Evolutionary conservation across 768 basidiomycete genomes (phyloP).

Genomic region (Lentinula detonsa): DNA sequence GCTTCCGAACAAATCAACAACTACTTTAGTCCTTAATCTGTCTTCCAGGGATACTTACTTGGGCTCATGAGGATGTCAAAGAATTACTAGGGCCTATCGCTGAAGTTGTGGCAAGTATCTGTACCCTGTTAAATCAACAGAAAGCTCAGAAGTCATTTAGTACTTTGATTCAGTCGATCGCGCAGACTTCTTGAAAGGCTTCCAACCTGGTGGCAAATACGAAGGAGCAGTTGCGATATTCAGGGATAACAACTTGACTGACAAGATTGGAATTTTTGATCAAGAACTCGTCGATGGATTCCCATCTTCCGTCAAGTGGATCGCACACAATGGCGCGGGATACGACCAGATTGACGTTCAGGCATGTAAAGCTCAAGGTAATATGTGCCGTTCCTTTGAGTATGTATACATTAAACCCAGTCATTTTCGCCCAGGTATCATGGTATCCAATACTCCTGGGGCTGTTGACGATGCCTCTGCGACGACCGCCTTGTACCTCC

Average conservation of each 20-base stretch:
- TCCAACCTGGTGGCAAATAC: slow-evolving; percentile 68
- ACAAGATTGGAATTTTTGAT: slow-evolving; percentile 72
- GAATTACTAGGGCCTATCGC: slow-evolving; percentile 61
- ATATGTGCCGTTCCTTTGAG: not conserved
- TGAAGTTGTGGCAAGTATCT: slow-evolving; percentile 64
- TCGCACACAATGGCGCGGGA: slow-evolving; percentile 90
- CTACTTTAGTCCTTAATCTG: not conserved
- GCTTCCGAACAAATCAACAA: not conserved
- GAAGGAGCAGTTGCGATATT: slow-evolving; percentile 70
- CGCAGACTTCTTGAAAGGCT: slow-evolving; percentile 60
- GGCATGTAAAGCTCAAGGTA: slow-evolving; percentile 68
- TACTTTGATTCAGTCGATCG: slow-evolving; percentile 54
- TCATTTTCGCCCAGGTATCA: slow-evolving; percentile 44
- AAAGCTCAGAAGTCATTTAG: slow-evolving; percentile 21
- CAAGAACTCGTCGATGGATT: slow-evolving; percentile 68
- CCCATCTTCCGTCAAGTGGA: slow-evolving; percentile 69
- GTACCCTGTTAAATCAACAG: not conserved
- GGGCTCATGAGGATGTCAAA: slow-evolving; percentile 74
- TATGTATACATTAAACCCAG: not conserved
- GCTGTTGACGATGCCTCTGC: slow-evolving; percentile 91
- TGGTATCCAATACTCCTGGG: slow-evolving; percentile 82
- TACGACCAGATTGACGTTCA: slow-evolving; percentile 84
- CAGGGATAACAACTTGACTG: slow-evolving; percentile 63
- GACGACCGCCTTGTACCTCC: slow-evolving; percentile 78
- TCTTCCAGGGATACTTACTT: slow-evolving; percentile 57